These are phyloP conservation scores for Gentiana straminea DNA, from an alignment of 257 asterid species.

Conservation along the genomic window DNA sequence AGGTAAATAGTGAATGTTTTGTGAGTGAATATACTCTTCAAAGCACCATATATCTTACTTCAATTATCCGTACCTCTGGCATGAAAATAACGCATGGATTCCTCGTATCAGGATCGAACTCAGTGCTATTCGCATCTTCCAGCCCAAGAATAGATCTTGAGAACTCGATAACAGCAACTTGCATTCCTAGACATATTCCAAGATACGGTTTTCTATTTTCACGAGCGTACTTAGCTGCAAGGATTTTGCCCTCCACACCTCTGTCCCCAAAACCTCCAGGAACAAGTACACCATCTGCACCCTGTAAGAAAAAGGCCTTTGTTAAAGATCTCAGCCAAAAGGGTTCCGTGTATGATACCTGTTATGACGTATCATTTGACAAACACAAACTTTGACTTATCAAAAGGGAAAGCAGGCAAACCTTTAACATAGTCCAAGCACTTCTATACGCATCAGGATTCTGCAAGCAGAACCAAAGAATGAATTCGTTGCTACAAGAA, in stretches of 20 bases:
- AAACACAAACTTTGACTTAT: background rate
- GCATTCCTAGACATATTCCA: conserved; percentile 43
- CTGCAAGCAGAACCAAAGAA: conserved; percentile 30
- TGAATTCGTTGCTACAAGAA: conserved; percentile 19
- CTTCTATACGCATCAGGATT: conserved; percentile 55
- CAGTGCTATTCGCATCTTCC: conserved; percentile 29
- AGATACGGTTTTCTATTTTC: conserved; percentile 28
- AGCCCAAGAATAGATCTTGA: conserved; percentile 27
- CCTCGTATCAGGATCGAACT: conserved; percentile 27
- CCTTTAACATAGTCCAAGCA: conserved; percentile 87
- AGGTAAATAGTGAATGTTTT: background rate
- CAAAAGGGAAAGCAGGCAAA: conserved; percentile 17
- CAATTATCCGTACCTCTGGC: conserved; percentile 34
- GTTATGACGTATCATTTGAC: no score
- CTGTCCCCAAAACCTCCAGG: conserved; percentile 46
- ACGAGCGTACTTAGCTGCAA: conserved; percentile 40
- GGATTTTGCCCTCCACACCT: conserved; percentile 39
- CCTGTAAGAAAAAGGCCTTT: conserved; percentile 14
- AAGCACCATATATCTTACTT: background rate
- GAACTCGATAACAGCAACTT: conserved; percentile 31
- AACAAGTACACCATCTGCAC: conserved; percentile 30
- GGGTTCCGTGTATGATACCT: background rate
- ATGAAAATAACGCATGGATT: conserved; percentile 40
- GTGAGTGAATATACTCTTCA: background rate
- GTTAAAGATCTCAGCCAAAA: conserved; percentile 3